Evolutionary conservation across 148 eudicot genomes (phyloP).

Genomic region (Camellia lanceoleosa): DNA sequence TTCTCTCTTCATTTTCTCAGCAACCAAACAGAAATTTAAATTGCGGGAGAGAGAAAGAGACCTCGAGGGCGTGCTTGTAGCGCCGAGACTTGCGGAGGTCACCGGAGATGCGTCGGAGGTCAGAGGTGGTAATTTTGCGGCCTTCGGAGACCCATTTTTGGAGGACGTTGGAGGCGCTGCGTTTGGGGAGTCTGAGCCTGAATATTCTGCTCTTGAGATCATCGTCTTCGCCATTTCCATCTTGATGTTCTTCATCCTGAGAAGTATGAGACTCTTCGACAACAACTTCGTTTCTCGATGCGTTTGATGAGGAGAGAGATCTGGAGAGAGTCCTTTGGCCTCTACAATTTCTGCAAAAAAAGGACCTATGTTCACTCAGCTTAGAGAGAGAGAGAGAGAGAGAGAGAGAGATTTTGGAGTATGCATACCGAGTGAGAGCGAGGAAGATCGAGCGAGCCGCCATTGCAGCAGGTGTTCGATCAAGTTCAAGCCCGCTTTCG

Average conservation of each 20-base stretch:
- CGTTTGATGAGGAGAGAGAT: slow-evolving; percentile 37
- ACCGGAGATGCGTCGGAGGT: slow-evolving; percentile 60
- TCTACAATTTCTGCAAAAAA: slow-evolving; percentile 13
- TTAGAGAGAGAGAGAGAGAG: background rate
- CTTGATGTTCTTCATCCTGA: slow-evolving; percentile 16
- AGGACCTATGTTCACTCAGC: background rate
- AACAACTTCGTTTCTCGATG: slow-evolving; percentile 25
- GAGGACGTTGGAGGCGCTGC: slow-evolving; percentile 67
- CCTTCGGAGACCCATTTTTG: slow-evolving; percentile 82
- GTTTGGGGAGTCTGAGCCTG: slow-evolving; percentile 73
- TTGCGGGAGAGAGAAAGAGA: slow-evolving; percentile 5
- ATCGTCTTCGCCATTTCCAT: slow-evolving; percentile 20
- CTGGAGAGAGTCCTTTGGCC: slow-evolving; percentile 11
- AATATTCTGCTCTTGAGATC: slow-evolving; percentile 77
- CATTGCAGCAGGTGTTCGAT: slow-evolving; percentile 18
- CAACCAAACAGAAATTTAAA: background rate
- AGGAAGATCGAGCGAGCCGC: slow-evolving; percentile 32
- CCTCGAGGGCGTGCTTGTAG: slow-evolving; percentile 96
- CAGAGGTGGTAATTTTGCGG: slow-evolving; percentile 39
- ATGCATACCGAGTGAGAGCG: slow-evolving; percentile 25
- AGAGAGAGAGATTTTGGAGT: no score
- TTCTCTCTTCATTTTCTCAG: background rate
- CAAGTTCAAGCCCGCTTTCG: background rate
- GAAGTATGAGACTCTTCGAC: slow-evolving; percentile 23
- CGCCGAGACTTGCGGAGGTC: slow-evolving; percentile 65